Evolutionary conservation across 345 rosid species (phyloP), one percentile per base, ranked within the genome.

Genomic region (Pugionium cornutum): DNA sequence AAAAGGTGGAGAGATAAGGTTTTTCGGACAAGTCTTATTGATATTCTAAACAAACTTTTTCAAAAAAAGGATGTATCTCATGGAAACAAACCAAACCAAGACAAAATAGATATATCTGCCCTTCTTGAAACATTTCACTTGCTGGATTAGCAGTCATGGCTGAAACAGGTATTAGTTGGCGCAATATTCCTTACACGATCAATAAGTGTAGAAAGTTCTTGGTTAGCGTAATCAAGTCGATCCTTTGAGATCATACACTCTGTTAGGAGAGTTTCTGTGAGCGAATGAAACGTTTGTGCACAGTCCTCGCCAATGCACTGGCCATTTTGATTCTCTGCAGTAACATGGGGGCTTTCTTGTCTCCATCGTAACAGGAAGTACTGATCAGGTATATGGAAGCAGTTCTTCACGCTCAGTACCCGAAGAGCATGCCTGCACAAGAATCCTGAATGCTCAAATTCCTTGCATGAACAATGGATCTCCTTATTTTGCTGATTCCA

Each of bases 381-480:
- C 80, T 85, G 86, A 41, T 88, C 97, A 0, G 96, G 98, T 73
- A 92, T 80, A 62, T 81, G 83, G 62, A 89, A 92, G 72, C 73
- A 89, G 76, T 92, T 89, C 78, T 87, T 92, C 69, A 82, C 74
- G 1, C 67, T 30, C 28, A 92, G 79, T 5, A 87, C 89, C 39
- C 98, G 81, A 46, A 92, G 80, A 48, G 84, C 77, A 62, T 92
- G 98, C 79, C 98, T 75, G 72, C 98, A 89, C 50, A 92, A 53
- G 59, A 86, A 78, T 75, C 95, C 95, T 0, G 96, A 81, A 58
- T 80, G 89, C 71, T 89, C 94, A 58, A 92, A 89, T 75, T 86
- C 97, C 84, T 92, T 92, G 71, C 97, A 92, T 0, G 98, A 89
- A 75, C 98, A 92, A 50, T 77, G 89, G 51, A 92, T 78, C 64